A percentile compares a stretch with the other conserved stretches of the same genome.
phyloP scores from a whole-genome alignment of 148 eudicot species.

The Camellia granthamiana region DNA sequence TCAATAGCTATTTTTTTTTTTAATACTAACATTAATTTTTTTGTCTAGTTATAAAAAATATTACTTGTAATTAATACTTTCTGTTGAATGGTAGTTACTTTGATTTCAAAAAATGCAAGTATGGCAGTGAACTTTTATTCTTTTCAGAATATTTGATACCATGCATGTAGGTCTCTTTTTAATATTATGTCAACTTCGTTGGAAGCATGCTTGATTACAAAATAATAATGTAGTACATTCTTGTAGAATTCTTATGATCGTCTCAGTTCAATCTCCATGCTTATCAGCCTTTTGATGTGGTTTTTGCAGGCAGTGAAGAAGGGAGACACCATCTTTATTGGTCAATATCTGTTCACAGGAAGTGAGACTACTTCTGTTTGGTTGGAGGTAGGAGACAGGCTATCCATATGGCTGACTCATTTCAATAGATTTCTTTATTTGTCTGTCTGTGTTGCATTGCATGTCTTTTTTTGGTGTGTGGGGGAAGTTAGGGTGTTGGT shows the following conservation, averaged over 20 bases:
- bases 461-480: neutral
- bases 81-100: too few species aligned
- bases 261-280: neutral
- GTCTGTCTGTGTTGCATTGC: neutral
- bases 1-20: too few species aligned
- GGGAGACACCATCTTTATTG: conserved; percentile 94
- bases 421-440: neutral
- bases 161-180: neutral
- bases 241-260: neutral
- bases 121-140: too few species aligned
- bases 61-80: too few species aligned
- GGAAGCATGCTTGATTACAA: neutral
- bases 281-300: conserved; percentile 21
- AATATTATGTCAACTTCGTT: neutral
- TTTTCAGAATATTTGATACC: too few species aligned
- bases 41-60: too few species aligned
- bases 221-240: neutral
- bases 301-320: conserved; percentile 78
- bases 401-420: neutral
- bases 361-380: conserved; percentile 98
- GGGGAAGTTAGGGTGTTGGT: neutral
- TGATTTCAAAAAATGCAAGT: too few species aligned
- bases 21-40: too few species aligned
- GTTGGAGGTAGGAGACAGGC: conserved; percentile 73
- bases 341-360: conserved; percentile 97